Conservation (phyloP, 2,329 filamentous ascomycete genomes). For the Exophiala phaeomuriformis region DNA sequence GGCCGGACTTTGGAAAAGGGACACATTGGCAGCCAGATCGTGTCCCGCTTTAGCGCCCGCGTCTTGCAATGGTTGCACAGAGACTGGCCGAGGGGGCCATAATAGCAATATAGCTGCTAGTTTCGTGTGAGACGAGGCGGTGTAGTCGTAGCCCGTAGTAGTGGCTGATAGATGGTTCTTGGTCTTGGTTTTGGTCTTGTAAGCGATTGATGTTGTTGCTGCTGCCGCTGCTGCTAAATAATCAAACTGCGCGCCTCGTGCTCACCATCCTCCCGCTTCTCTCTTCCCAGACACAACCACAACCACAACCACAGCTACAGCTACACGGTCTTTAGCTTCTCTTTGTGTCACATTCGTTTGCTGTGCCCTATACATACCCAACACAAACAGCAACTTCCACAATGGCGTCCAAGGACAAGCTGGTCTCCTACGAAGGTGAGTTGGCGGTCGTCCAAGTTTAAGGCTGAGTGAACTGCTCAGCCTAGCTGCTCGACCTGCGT, state of each 20-base stretch:
- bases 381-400: neutral
- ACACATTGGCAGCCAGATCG: no score
- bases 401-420: slow-evolving; percentile 20
- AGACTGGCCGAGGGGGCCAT: slow-evolving; percentile 1
- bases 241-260: no score
- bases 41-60: slow-evolving; percentile 15
- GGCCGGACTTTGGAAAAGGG: no score
- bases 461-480: neutral
- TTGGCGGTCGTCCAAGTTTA: neutral
- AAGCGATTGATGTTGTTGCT: no score
- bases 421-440: slow-evolving; percentile 24
- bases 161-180: no score
- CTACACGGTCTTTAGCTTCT: neutral
- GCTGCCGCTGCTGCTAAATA: no score
- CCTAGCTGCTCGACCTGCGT: no score
- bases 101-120: neutral
- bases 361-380: neutral
- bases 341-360: neutral
- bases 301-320: no score
- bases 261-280: no score
- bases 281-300: no score
- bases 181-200: no score
- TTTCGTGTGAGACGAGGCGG: neutral
- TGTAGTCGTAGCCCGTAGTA: neutral
- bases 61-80: slow-evolving; percentile 11